Base-by-base conservation (phyloP, 2,329 filamentous ascomycete genomes). In the Exophiala aquamarina region DNA sequence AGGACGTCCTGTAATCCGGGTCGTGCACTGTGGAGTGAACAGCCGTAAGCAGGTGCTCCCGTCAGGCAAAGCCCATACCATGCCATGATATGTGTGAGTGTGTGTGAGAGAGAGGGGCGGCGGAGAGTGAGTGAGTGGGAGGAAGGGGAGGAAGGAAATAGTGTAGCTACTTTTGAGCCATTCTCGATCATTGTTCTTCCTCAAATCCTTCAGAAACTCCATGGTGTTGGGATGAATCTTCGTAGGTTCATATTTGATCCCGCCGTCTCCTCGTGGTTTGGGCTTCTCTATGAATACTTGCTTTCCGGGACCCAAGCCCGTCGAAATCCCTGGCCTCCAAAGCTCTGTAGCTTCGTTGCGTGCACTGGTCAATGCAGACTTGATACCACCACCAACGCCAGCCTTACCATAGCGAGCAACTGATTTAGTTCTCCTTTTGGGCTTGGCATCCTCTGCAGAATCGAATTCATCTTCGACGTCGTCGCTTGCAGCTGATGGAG, bases 1-100 rank as follows among this genome's bases (percentile, higher is more conserved):
- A 78, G 1, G 89, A 81, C 44, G 83, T 77, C 49, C 90, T 80
- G 64, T 87, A 95, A 59, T 94, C 87, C 35, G 77, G 76, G 65
- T 95, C 89, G 64, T 93, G 81, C 60, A 82, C 89, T 93, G 53
- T 9, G 41, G 7, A 35, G 23, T 13, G 4, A 7, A 32, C 19
- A 34, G n/a, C 14, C 6, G 32, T 34, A 34, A 34, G 32, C 17
- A 34, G 32, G 17, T 14, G n/a, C 8, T 34, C n/a, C 28, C 32
- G 17, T 34, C 13, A n/a, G 14, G 17, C 32, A 34, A 34, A 34
- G n/a, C 9, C 28, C 13, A 34, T 34, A 34, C n/a, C 32, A 34
- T 5, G 14, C 5, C 6, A 7, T 7, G 32, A 34, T 7, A 31
- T 3, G 13, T 39, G 20, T 36, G 8, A 38, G 42, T 29, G 29